Conservation (phyloP, 2,329 filamentous ascomycete genomes). For the Cladorrhinum sp. region DNA sequence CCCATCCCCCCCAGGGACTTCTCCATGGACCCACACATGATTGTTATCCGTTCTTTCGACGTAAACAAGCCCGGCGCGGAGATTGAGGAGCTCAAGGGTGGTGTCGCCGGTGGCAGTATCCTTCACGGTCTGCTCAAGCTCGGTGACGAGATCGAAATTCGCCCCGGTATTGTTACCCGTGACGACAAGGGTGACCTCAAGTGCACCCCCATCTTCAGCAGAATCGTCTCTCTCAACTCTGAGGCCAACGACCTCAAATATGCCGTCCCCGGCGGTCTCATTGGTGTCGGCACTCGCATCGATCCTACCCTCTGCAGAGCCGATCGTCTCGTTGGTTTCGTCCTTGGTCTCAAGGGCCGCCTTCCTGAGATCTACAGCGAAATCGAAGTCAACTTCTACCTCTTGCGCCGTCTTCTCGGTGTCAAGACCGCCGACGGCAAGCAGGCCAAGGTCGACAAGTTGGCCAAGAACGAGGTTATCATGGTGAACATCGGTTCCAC, state of each 20-base stretch:
- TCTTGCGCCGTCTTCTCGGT: slow-evolving; percentile 88
- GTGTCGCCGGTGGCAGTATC: slow-evolving; percentile 96
- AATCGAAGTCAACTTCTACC: slow-evolving; percentile 99
- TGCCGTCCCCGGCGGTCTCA: slow-evolving; percentile 93
- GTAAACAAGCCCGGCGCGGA: slow-evolving; percentile 99
- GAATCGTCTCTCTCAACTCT: slow-evolving; percentile 91
- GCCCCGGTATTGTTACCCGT: slow-evolving; percentile 96
- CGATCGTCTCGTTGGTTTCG: slow-evolving; percentile 97
- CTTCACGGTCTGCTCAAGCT: slow-evolving; percentile 95
- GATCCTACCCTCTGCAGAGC: slow-evolving; percentile 98
- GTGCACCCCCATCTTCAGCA: slow-evolving; percentile 95
- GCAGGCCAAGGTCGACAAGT: slow-evolving; percentile 98
- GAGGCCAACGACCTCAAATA: slow-evolving; percentile 99
- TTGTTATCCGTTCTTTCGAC: slow-evolving; percentile 98
- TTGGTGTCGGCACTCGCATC: slow-evolving; percentile 96
- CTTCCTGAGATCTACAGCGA: slow-evolving; percentile 97
- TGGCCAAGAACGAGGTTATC: slow-evolving; percentile 97
- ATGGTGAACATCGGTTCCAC: slow-evolving; percentile 99
- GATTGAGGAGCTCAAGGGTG: slow-evolving; percentile 97
- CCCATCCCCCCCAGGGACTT: slow-evolving; percentile 91
- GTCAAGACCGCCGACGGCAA: slow-evolving; percentile 98
- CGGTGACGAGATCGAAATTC: slow-evolving; percentile 96
- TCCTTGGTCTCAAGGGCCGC: slow-evolving; percentile 88
- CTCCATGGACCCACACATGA: slow-evolving; percentile 91
- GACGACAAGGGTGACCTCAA: slow-evolving; percentile 91